A percentile compares a stretch with the other conserved stretches of the same genome.
phyloP scores from a whole-genome alignment of 805 yeast species.

The Saccharomyces kudriavzevii region DNA sequence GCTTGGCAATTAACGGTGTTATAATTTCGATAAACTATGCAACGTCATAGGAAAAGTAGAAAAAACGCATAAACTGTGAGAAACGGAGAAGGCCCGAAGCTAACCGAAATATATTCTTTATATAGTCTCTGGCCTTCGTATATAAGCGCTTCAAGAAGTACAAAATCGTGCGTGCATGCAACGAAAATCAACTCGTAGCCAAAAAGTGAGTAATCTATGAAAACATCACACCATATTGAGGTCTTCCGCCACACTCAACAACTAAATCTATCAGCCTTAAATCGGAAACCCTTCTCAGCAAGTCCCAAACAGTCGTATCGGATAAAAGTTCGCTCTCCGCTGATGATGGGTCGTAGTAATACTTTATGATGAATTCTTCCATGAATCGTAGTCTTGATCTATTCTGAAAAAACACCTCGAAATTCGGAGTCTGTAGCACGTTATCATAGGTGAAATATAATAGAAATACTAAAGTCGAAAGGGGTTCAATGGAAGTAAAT shows the following conservation, averaged over 20 bases:
- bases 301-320: slow-evolving; percentile 16
- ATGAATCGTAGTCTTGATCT: neutral
- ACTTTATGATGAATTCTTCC: slow-evolving; percentile 7
- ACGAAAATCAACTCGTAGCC: neutral
- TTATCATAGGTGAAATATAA: neutral
- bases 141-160: neutral
- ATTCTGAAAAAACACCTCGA: neutral
- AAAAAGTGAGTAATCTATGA: neutral
- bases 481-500: neutral
- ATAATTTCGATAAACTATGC: neutral
- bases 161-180: neutral
- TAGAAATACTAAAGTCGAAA: neutral
- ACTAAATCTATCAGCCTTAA: slow-evolving; percentile 15
- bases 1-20: neutral
- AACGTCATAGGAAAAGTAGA: neutral
- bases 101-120: neutral
- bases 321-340: slow-evolving; percentile 9
- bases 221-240: slow-evolving; percentile 16
- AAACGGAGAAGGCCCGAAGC: neutral
- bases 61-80: neutral
- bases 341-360: slow-evolving; percentile 4
- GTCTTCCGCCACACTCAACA: slow-evolving; percentile 18
- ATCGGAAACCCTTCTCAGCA: slow-evolving; percentile 12
- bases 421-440: neutral
- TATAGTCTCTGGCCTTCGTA: neutral